Evolutionary conservation across 2,329 filamentous ascomycete genomes (phyloP), one percentile per base, ranked within the genome.

Genomic region (Aaosphaeria arxii): DNA sequence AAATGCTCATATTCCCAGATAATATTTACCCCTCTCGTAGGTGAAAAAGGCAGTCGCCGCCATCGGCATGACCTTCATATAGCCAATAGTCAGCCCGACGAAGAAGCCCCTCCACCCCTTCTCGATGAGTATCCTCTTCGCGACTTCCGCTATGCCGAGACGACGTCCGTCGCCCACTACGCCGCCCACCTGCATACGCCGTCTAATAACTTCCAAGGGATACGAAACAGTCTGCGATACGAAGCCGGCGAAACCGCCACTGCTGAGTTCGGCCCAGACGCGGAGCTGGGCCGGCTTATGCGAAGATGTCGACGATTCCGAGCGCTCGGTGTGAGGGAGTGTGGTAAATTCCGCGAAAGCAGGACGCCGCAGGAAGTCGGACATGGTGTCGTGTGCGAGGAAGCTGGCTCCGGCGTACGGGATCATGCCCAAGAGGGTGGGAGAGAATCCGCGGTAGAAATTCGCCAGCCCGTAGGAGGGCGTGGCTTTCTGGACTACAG

Each of bases 381-480:
- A 89, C 38, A 87, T 83, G 4, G 89, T 90, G 70, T 99, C 94
- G 73, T 99, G 94, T 0, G 90, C 95, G 38, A 99, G 80, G 73
- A 99, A 99, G 1, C 91, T 96, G 63, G 95, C 86, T 60, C 94
- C 94, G 1, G 94, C 94, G 64, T 99, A 99, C 0, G 94, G 94
- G 1, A 99, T 76, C 92, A 99, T 99, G 59, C 94, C 94, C 51
- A 95, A 78, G 5, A 99, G 72, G 0, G 94, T 97, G 0, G 92
- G 89, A 0, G 85, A 83, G 70, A 99, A 99, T 43, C 94, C 94
- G 43, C 94, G 85, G 72, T 96, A 99, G 70, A 99, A 99, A 71
- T 99, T 99, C 47, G 83, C 72, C 1, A 97, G 68, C 4, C 92
- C 92, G 7, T 79, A 80, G 29, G 77, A 78, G 0, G 88, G 86